phyloP scores from a whole-genome alignment of 2,329 filamentous ascomycete genomes.

The Monosporascus cannonballus region DNA sequence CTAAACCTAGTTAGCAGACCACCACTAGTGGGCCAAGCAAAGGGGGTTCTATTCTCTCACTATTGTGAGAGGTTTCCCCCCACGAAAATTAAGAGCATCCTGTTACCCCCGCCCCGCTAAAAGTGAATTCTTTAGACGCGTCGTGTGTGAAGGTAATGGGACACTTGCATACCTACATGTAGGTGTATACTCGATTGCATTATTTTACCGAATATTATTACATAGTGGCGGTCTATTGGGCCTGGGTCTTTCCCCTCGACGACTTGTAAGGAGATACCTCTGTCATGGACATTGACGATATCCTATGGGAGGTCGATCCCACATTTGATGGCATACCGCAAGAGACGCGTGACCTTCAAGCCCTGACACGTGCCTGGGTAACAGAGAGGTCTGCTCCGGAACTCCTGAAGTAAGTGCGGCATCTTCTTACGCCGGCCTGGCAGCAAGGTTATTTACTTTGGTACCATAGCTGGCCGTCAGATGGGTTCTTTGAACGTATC shows the following conservation, averaged over 20 bases:
- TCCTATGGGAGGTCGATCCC: constrained; percentile 67
- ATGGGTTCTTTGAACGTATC: constrained; percentile 73
- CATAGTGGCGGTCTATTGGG: too few species aligned
- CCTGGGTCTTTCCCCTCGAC: neutral
- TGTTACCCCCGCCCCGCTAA: neutral
- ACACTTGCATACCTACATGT: neutral
- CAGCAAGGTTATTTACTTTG: constrained; percentile 4
- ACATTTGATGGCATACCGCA: constrained; percentile 45
- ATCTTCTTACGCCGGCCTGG: neutral
- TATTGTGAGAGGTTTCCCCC: neutral
- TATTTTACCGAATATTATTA: too few species aligned
- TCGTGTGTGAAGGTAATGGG: neutral
- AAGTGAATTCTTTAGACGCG: neutral
- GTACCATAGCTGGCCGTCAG: constrained; percentile 52
- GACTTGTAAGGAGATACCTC: neutral
- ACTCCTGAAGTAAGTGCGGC: constrained; percentile 62
- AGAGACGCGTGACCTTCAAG: constrained; percentile 72
- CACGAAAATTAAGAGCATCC: neutral
- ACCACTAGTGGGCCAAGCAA: too few species aligned
- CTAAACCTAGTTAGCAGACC: too few species aligned
- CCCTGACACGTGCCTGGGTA: constrained; percentile 86
- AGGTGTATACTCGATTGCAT: too few species aligned
- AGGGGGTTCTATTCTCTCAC: neutral
- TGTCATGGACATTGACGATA: constrained; percentile 73
- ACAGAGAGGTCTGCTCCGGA: constrained; percentile 87